phyloP scores from a whole-genome alignment of 2,329 filamentous ascomycete genomes.

The Ophiostoma triangulosporum region DNA sequence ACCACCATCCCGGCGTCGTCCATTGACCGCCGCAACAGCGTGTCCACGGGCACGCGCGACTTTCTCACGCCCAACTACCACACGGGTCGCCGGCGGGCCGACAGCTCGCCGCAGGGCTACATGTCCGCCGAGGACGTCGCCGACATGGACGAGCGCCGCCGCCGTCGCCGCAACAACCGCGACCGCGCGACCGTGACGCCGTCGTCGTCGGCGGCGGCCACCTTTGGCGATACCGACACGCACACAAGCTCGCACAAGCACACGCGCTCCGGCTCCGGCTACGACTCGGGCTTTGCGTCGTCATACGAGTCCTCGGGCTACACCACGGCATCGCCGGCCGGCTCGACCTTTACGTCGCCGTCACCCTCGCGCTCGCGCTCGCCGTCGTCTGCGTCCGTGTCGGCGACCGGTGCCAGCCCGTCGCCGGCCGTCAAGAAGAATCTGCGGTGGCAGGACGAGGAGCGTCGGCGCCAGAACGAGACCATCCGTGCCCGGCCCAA shows the following conservation, averaged over 20 bases:
- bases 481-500: constrained; percentile 19
- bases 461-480: constrained; percentile 19
- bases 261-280: background rate
- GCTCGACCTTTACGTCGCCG: background rate
- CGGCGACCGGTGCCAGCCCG: constrained; percentile 3
- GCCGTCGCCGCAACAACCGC: constrained; percentile 10
- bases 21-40: background rate
- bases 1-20: background rate
- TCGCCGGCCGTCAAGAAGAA: constrained; percentile 14
- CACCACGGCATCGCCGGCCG: constrained; percentile 3
- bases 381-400: constrained; percentile 4
- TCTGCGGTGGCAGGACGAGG: constrained; percentile 20
- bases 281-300: constrained; percentile 6
- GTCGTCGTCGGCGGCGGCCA: constrained; percentile 16
- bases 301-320: constrained; percentile 11
- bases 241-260: background rate
- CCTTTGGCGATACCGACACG: constrained; percentile 10
- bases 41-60: background rate
- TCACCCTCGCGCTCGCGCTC: constrained; percentile 7
- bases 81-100: constrained; percentile 4
- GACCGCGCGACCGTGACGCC: constrained; percentile 11
- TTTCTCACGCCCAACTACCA: background rate
- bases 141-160: constrained; percentile 12
- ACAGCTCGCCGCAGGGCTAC: constrained; percentile 12
- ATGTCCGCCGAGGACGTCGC: constrained; percentile 14